Base-by-base conservation (phyloP, 2,329 filamentous ascomycete genomes). In the Lachnellula cervina region DNA sequence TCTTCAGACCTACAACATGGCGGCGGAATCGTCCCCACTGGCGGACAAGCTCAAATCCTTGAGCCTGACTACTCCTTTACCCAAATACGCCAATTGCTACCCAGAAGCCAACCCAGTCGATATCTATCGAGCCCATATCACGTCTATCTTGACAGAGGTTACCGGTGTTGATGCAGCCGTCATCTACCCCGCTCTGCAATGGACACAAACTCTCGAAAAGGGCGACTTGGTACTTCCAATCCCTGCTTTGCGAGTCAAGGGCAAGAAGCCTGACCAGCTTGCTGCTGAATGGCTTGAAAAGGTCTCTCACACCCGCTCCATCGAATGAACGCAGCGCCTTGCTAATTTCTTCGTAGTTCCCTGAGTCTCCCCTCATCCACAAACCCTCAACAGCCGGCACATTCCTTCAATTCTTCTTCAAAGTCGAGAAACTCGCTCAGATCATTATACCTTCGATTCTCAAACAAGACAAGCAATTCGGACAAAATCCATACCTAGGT, bases 341-440 rank as follows among this genome's bases (percentile, higher is more conserved):
- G 54, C 59, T 63, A 59, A 57, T 21, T 16, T 25, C 28, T 17
- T 51, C 46, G 43, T 61, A 88, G 81, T 91, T 90, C 71, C 87
- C 88, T 51, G 83, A 88, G 59, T 88, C 59, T 2, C 82, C 87
- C 19, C 78, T 95, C 25, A 79, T 94, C 59, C 80, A 87, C 64
- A 86, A 86, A 69, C 89, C 89, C 16, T 74, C 77, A 13, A 76
- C 79, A n/a, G 80, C 77, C 58, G 87, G 85, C 62, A 82, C 83
- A 48, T 91, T 89, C 66, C 73, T 96, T 42, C 82, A 84, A 64
- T 93, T 96, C 76, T 92, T 86, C 77, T 88, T 92, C 79, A 88
- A 88, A 73, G 75, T 81, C n/a, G 77, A 75, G 2, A 81, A 84
- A 14, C 80, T 94, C 45, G 77, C 81, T 51, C 74, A 82, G 59